Base-by-base conservation (phyloP, 2,329 filamentous ascomycete species). In the Fusarium brachygibbosum region DNA sequence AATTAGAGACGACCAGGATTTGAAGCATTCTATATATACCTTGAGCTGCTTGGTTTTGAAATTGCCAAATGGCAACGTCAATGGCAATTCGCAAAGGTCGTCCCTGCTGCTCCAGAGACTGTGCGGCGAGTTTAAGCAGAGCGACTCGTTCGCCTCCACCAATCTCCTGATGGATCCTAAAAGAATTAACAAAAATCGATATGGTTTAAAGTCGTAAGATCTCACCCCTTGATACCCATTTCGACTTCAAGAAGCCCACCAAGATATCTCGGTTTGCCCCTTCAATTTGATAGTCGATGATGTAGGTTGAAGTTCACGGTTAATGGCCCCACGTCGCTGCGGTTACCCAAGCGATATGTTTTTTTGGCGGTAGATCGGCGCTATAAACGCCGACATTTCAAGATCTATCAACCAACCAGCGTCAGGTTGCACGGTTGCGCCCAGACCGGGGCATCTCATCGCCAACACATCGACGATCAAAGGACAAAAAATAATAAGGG, bases 41-140 rank as follows among this genome's bases (percentile, higher is more conserved):
- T 82, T 90, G 89, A 19, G 92, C 92, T 16, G 93, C 91, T 76
- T 97, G 94, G 14, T 91, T 91, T 76, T 99, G 96, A 76, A 97
- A 98, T 44, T 97, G 91, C 96, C 96, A 99, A 76, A 99, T 98
- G 4, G 94, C 93, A 72, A 97, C 92, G 77, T 99, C 96, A 69
- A 99, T 92, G 38, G 96, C 96, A 46, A 99, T 85, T 40, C 94
- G 91, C 40, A 98, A 83, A 0, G 94, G 94, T 3, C 90, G 87
- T 25, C 87, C 86, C 13, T 88, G 89, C 55, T 85, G 80, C 74
- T 93, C 88, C 68, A 97, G 87, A 71, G 93, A 91, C 48, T 94
- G 88, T 45, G 94, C 85, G 31, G 94, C 91, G 51, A 98, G 86
- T 76, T 93, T 97, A 34, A 92, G 89, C 12, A 99, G 85, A 19